phyloP scores from a whole-genome alignment of 352 stramenopile species.

The Globisporangium cystogenes region DNA sequence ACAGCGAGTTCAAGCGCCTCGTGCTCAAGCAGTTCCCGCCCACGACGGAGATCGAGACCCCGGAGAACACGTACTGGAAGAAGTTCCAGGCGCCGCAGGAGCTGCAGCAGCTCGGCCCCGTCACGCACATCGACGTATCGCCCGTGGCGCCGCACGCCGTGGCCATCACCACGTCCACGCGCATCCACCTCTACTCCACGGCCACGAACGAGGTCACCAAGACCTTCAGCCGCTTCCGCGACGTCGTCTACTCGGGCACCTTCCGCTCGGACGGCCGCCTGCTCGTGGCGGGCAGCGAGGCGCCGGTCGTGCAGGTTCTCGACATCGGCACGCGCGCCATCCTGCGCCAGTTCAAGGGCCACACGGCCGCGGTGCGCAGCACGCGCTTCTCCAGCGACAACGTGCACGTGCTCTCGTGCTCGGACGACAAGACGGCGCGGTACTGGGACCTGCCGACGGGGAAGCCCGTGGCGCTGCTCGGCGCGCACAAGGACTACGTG shows the following conservation, averaged over 20 bases:
- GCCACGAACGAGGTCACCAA: conserved; percentile 80
- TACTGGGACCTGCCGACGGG: conserved; percentile 88
- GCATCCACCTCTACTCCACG: conserved; percentile 84
- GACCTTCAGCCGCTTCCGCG: conserved; percentile 86
- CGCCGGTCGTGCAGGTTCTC: conserved; percentile 76
- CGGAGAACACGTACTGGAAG: conserved; percentile 85
- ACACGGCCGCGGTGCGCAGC: conserved; percentile 70
- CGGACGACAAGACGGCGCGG: conserved; percentile 86
- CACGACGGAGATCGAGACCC: conserved; percentile 69
- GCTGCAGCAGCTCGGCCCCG: conserved; percentile 75
- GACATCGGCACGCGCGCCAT: conserved; percentile 81
- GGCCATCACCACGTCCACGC: conserved; percentile 83
- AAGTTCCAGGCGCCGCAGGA: conserved; percentile 84
- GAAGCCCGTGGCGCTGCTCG: conserved; percentile 64
- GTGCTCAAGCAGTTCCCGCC: conserved; percentile 86
- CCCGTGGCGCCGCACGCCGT: conserved; percentile 73
- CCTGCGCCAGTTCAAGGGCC: conserved; percentile 83
- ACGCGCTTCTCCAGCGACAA: conserved; percentile 81
- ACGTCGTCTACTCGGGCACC: conserved; percentile 81
- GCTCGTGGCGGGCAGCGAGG: conserved; percentile 76
- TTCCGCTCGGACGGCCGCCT: conserved; percentile 88
- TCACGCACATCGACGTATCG: conserved; percentile 85
- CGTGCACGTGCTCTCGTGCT: conserved; percentile 85
- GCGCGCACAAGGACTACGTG: conserved; percentile 88
- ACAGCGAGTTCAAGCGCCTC: conserved; percentile 80